Evolutionary conservation across 345 rosid genomes (phyloP), one percentile per base, ranked within the genome.

Genomic region (Salix koriyanagi): DNA sequence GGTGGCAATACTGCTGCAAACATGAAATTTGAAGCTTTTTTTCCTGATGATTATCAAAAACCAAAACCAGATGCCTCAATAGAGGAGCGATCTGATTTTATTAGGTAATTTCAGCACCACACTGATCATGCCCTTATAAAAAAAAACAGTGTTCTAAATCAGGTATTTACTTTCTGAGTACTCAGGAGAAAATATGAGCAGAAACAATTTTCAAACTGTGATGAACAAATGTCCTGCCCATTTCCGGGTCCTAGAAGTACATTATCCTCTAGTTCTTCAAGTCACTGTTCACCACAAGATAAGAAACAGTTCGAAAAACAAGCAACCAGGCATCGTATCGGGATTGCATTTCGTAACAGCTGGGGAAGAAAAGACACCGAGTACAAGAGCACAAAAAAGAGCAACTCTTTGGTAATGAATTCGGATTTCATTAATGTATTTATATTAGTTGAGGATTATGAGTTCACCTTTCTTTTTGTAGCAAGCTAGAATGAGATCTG

Each of bases 321-420:
- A 76, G 77, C 86, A 18, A 88, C 93, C 2, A 89, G 83, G 72
- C 89, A 86, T 80, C 92, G 95, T 4, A 88, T 90, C 7, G 97
- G 99, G 41, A 72, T 85, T 34, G 92, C 96, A 71, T 91, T 94
- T 78, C 89, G 97, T 72, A 94, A 91, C 85, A 93, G 97, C 88
- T 87, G 97, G 97, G 94, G 91, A 79, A 88, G 95, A 80, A 88
- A 84, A 87, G 97, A 95, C 13, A 23, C 85, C 4, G 97, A 91
- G 56, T 74, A 56, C 69, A 96, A 88, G 85, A 78, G 74, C 39
- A 21, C 87, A 36, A 96, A 89, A 87, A 96, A 93, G 90, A 88
- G 82, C 83, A 82, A 71, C 80, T 87, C 97, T 54, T 65, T 81
- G 93, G 99, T 96, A 92, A 79, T 65, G 16, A 69, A 84, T 48